Evolutionary conservation across 2,329 filamentous ascomycete species (phyloP), one percentile per base, ranked within the genome.

Genomic region (Claviceps spartinae): DNA sequence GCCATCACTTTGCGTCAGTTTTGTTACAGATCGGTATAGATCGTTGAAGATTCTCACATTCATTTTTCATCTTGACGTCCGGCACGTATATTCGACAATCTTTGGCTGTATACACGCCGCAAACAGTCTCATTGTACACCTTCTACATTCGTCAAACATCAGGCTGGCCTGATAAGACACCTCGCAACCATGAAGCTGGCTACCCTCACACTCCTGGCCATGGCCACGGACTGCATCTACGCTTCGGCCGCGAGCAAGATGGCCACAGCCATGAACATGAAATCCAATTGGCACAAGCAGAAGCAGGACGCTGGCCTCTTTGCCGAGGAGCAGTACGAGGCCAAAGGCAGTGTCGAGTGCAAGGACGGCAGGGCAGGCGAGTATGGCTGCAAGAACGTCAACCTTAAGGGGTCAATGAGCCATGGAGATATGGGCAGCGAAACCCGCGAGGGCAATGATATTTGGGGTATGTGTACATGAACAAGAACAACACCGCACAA

Each of bases 391-490:
- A 58, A 61, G 18, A 67, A 67, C 44, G 58, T 70, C 47, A 66
- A 71, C 52, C 53, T 70, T 36, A 57, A 62, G 38, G 65, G 61
- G 48, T 70, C 69, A 58, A 51, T 69, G 20, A 60, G 61, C 44
- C 69, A 71, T 54, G 61, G 64, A 30, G 60, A 63, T 18, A 59
- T 69, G 58, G 66, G 66, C 30, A 65, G 63, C 46, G 54, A 54
- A 16, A 64, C 64, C 8, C 61, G 66, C 9, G 58, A 64, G 43
- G 67, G 67, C 47, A 67, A 67, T 54, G 64, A 66, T 52, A 50
- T 66, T 34, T 66, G 64, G 63, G 66, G 56, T 58, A 51, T 3
- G 57, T 51, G 4, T 20, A 26, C n/a, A 48, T 14, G 20, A 24
- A 11, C 13, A 22, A 30, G 42, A 24, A 41, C 26, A 30, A 30